A percentile compares a stretch with the other conserved stretches of the same genome.
Conservation (phyloP, 495 filamentous ascomycete genomes). For the Xylona heveae region DNA sequence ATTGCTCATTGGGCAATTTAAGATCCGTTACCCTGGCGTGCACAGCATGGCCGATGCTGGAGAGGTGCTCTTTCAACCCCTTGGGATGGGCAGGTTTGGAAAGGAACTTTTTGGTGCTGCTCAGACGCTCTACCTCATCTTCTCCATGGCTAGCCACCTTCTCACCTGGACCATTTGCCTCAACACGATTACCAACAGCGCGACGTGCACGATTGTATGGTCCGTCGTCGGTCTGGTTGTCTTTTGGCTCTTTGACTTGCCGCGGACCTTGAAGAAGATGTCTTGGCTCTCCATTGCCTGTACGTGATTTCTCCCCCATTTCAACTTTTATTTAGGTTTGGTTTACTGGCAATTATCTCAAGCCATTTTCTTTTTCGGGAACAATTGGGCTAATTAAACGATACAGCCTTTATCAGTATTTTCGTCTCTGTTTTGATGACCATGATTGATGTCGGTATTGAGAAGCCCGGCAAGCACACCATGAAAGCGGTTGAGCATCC, state of each 20-base stretch:
- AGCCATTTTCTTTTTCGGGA: too few species aligned
- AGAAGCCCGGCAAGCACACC: slow-evolving; percentile 13
- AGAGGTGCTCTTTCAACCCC: slow-evolving; percentile 35
- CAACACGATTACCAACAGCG: slow-evolving; percentile 40
- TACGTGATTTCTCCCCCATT: neutral
- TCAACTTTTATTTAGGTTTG: neutral
- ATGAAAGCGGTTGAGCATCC: slow-evolving; percentile 6
- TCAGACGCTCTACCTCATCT: slow-evolving; percentile 46
- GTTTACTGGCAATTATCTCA: too few species aligned
- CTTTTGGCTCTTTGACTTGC: neutral
- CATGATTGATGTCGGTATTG: slow-evolving; percentile 42
- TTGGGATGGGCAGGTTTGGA: slow-evolving; percentile 22
- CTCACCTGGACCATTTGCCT: slow-evolving; percentile 54
- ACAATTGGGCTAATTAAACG: slow-evolving; percentile 1
- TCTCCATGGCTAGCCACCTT: slow-evolving; percentile 59
- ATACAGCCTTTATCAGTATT: slow-evolving; percentile 38
- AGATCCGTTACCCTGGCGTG: slow-evolving; percentile 47
- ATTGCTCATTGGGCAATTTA: slow-evolving; percentile 61
- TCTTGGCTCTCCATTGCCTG: slow-evolving; percentile 1
- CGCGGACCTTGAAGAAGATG: neutral
- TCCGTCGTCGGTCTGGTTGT: neutral
- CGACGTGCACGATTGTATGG: slow-evolving; percentile 42
- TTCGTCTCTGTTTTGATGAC: slow-evolving; percentile 41
- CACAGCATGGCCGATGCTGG: slow-evolving; percentile 53
- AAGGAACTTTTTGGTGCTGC: slow-evolving; percentile 24